Evolutionary conservation across 805 yeast species (phyloP).

Genomic region (Candida methanosorbosa): DNA sequence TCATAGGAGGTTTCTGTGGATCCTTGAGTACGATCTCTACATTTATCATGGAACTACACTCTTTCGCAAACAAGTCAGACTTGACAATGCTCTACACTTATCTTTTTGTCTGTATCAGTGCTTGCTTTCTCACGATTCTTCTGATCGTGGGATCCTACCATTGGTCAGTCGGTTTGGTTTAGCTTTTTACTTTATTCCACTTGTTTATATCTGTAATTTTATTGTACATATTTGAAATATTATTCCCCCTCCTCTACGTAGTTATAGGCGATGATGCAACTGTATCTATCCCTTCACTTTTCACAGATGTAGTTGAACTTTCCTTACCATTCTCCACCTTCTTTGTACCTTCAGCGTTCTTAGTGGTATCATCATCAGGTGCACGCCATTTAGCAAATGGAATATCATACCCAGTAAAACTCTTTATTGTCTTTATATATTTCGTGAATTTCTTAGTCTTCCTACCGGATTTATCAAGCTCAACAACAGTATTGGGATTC

Average conservation of each 20-base stretch:
- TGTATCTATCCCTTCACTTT: neutral
- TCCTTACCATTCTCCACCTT: neutral
- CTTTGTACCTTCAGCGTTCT: neutral
- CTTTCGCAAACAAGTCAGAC: slow-evolving; percentile 9
- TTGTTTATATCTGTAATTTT: too few relatives aligned
- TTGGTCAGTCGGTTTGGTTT: slow-evolving; percentile 49
- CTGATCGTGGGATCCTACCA: slow-evolving; percentile 62
- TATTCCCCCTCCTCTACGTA: too few relatives aligned
- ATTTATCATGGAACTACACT: slow-evolving; percentile 56
- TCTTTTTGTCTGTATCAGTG: slow-evolving; percentile 35
- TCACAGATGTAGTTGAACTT: neutral
- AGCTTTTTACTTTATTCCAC: too few relatives aligned
- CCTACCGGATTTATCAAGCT: slow-evolving; percentile 16
- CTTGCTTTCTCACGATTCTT: slow-evolving; percentile 41
- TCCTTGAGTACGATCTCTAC: slow-evolving; percentile 52
- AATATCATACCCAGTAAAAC: slow-evolving; percentile 20
- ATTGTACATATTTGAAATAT: too few relatives aligned
- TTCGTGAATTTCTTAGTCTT: slow-evolving; percentile 11
- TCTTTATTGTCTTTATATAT: slow-evolving; percentile 8
- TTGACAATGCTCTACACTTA: slow-evolving; percentile 36
- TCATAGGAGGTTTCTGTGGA: slow-evolving; percentile 22
- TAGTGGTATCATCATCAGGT: neutral
- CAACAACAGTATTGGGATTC: slow-evolving; percentile 17
- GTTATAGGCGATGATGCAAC: too few relatives aligned
- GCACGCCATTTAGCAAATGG: slow-evolving; percentile 14